Percentiles rank a stretch among this genome's conserved stretches.
phyloP scores from a whole-genome alignment of 805 yeast genomes.

The Nakazawaea anatomiae region DNA sequence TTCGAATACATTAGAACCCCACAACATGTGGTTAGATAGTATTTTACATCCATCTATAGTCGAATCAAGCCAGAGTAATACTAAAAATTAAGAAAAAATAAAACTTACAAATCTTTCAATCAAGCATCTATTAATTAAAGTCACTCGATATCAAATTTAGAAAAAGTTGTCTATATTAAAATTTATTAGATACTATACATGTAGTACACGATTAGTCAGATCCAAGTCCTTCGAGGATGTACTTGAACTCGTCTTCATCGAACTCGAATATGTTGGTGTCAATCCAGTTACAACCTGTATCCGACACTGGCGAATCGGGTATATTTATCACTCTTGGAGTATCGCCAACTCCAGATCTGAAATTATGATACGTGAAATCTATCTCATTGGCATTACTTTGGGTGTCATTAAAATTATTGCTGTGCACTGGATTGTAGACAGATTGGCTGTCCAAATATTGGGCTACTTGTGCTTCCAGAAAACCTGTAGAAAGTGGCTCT shows the following conservation, averaged over 20 bases:
- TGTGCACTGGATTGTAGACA: not conserved
- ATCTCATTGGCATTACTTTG: conserved; percentile 17
- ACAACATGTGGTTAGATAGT: too few species aligned
- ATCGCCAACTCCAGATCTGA: conserved; percentile 15
- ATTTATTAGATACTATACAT: too few species aligned
- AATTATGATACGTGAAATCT: conserved; percentile 19
- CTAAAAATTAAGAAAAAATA: too few species aligned
- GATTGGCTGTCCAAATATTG: not conserved
- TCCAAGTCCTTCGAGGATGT: conserved; percentile 1
- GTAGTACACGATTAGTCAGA: not conserved
- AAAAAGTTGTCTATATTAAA: too few species aligned
- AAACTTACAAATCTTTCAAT: too few species aligned
- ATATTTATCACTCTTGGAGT: not conserved
- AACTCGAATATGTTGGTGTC: conserved; percentile 40
- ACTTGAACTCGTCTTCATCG: conserved; percentile 21
- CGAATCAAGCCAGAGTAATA: too few species aligned
- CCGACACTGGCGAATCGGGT: conserved; percentile 25
- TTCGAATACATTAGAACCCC: too few species aligned
- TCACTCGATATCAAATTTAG: too few species aligned
- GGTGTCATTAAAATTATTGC: conserved; percentile 1
- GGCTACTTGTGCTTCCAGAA: not conserved
- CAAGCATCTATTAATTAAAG: too few species aligned
- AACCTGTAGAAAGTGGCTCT: not conserved
- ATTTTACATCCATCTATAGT: too few species aligned
- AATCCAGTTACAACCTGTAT: conserved; percentile 56